Evolutionary conservation across 2,329 filamentous ascomycete species (phyloP), one percentile per base, ranked within the genome.

Genomic region (Arthrobotrys megalospora): DNA sequence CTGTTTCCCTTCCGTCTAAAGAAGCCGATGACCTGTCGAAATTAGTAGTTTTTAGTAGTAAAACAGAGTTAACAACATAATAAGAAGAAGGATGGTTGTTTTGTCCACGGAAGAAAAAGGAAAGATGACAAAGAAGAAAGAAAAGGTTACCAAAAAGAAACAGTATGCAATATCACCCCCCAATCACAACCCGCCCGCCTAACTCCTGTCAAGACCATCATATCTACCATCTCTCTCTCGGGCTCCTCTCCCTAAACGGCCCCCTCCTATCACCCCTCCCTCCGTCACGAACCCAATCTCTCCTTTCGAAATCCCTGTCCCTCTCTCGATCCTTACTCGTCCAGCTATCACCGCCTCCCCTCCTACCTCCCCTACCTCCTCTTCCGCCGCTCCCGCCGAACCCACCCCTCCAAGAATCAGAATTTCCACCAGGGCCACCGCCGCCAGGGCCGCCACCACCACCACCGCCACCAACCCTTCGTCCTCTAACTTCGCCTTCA

Each of bases 261-360:
- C 76, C 70, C 10, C 70, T 50, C 34, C 69, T 58, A 66, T 79
- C 76, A 0, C 76, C 76, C 10, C 76, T 55, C 0, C 76, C 76
- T 1, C 76, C 76, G 63, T 79, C 76, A 11, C 76, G 36, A 41
- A 79, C 76, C 76, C 76, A 79, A 48, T 79, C 76, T 11, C 75
- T 21, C 41, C 76, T 55, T 19, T 79, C 76, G 21, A 73, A 79
- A 24, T 79, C 76, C 24, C 76, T 50, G 47, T 79, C 76, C 14
- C 76, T 50, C 48, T 79, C 76, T 2, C 76, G 60, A 24, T 79
- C 76, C 34, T 38, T 64, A 14, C 43, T 75, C 8, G 66, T 79
- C 76, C 76, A 79, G 38, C 76, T 79, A 47, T 79, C 76, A 4
- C 69, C 76, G 11, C 63, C 69, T 5, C 47, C 67, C 19, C 64